Percentiles rank a stretch among this genome's conserved stretches.
phyloP scores from a whole-genome alignment of 805 yeast species.

The Torulaspora quercuum region DNA sequence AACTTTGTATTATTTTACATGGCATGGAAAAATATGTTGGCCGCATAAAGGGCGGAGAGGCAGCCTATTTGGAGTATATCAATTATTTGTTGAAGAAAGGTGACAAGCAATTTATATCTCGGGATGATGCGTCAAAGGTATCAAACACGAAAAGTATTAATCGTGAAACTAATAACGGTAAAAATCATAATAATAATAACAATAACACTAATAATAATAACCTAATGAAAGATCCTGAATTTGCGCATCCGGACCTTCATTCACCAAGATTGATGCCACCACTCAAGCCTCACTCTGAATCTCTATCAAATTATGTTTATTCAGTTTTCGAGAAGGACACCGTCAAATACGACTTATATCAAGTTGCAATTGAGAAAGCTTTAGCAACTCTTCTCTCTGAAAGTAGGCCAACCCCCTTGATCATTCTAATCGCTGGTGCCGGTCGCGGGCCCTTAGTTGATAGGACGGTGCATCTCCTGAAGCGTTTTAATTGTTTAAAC shows the following conservation, averaged over 20 bases:
- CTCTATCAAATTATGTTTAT: conserved; percentile 60
- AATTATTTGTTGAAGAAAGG: conserved; percentile 41
- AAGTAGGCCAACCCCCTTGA: conserved; percentile 22
- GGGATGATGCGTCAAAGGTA: no score
- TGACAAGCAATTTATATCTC: conserved; percentile 22
- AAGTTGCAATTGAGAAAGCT: conserved; percentile 58
- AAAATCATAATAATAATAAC: background rate
- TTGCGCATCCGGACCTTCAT: conserved; percentile 7
- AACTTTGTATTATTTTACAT: conserved; percentile 47
- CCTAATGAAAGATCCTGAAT: conserved; percentile 1
- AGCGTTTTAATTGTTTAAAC: conserved; percentile 26
- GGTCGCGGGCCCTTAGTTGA: conserved; percentile 83
- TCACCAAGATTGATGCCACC: conserved; percentile 47
- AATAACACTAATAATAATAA: conserved; percentile 5
- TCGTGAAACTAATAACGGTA: background rate
- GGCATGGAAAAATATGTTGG: conserved; percentile 47
- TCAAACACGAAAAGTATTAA: background rate
- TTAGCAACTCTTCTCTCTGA: conserved; percentile 38
- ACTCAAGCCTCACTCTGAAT: conserved; percentile 62
- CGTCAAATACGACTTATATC: conserved; percentile 66
- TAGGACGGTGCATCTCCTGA: conserved; percentile 44
- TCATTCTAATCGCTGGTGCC: conserved; percentile 72
- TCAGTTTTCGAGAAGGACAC: conserved; percentile 67
- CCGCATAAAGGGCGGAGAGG: conserved; percentile 36
- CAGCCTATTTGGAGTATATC: conserved; percentile 43